These are phyloP conservation scores for Sporothrix humicola DNA, from an alignment of 2,329 filamentous ascomycete species.

Conservation along the genomic window DNA sequence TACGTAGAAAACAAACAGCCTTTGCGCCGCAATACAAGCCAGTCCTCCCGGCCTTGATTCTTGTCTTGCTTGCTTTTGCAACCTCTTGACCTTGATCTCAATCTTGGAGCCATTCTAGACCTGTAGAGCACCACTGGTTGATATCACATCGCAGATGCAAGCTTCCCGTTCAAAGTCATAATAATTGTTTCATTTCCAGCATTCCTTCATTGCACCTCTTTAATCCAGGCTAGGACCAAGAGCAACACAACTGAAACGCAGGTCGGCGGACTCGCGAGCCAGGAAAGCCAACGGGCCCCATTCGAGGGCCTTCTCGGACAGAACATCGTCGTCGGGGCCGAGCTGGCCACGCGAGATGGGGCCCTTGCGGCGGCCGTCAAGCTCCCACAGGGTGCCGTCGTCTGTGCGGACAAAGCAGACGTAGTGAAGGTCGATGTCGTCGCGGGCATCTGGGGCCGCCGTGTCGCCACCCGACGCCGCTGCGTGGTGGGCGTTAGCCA, in stretches of 20 bases:
- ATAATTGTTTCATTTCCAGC: background rate
- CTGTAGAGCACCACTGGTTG: background rate
- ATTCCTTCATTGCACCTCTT: background rate
- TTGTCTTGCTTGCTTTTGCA: background rate
- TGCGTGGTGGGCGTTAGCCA: constrained; percentile 78
- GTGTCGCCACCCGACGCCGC: constrained; percentile 82
- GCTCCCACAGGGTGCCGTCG: constrained; percentile 68
- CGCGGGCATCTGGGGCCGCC: constrained; percentile 74
- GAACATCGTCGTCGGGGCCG: constrained; percentile 67
- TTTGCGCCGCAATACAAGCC: constrained; percentile 10
- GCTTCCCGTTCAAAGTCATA: background rate
- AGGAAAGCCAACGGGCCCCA: constrained; percentile 68
- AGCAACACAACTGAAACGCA: constrained; percentile 65
- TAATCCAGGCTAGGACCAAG: constrained; percentile 59
- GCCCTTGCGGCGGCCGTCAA: constrained; percentile 64
- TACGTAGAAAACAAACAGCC: constrained; percentile 18
- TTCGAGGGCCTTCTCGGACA: constrained; percentile 75
- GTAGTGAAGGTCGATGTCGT: constrained; percentile 90
- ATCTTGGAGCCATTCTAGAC: too few species aligned
- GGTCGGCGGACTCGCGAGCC: constrained; percentile 58
- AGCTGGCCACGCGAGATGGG: constrained; percentile 63
- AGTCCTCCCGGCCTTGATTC: background rate
- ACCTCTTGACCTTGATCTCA: background rate
- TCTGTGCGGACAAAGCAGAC: constrained; percentile 85
- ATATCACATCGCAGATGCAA: background rate